Conservation (phyloP, 2,329 filamentous ascomycete species). For the Fusarium dlaminii region DNA sequence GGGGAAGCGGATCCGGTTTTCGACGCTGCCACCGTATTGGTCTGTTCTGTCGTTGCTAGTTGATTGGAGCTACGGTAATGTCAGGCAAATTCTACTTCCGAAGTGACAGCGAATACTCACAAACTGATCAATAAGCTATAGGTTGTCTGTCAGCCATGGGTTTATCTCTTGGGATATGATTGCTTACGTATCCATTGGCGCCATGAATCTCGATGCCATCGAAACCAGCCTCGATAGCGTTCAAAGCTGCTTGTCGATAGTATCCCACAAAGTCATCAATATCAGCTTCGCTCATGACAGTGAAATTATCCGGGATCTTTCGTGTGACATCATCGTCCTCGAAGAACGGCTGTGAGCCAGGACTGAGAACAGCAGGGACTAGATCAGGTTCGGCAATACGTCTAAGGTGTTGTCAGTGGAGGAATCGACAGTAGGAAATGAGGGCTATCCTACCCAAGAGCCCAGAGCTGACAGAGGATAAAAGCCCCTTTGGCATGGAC, state of each 20-base stretch:
- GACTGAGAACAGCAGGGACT: constrained; percentile 19
- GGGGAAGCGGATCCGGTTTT: constrained; percentile 62
- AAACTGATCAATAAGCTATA: constrained; percentile 65
- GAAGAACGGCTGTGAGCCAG: constrained; percentile 13
- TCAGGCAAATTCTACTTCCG: fast-evolving
- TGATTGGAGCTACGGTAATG: constrained; percentile 45
- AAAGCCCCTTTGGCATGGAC: constrained; percentile 70
- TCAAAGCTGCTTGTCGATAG: constrained; percentile 63
- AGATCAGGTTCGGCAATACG: constrained; percentile 27
- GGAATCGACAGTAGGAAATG: not conserved
- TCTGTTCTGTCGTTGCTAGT: constrained; percentile 61
- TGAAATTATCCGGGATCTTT: constrained; percentile 32
- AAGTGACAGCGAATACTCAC: constrained; percentile 37
- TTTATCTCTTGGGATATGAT: fast-evolving
- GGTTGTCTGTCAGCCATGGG: not conserved
- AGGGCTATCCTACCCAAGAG: constrained; percentile 60
- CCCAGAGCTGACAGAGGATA: constrained; percentile 72
- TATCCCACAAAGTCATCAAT: constrained; percentile 70
- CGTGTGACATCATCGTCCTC: not conserved
- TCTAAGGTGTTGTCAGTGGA: not conserved
- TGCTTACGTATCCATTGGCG: constrained; percentile 66
- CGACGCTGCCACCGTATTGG: constrained; percentile 60
- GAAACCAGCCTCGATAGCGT: constrained; percentile 71
- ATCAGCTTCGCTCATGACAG: constrained; percentile 68
- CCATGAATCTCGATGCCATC: constrained; percentile 66